These are phyloP conservation scores for Pseudonectria buxi DNA, from an alignment of 2,329 filamentous ascomycete genomes.

Conservation along the genomic window DNA sequence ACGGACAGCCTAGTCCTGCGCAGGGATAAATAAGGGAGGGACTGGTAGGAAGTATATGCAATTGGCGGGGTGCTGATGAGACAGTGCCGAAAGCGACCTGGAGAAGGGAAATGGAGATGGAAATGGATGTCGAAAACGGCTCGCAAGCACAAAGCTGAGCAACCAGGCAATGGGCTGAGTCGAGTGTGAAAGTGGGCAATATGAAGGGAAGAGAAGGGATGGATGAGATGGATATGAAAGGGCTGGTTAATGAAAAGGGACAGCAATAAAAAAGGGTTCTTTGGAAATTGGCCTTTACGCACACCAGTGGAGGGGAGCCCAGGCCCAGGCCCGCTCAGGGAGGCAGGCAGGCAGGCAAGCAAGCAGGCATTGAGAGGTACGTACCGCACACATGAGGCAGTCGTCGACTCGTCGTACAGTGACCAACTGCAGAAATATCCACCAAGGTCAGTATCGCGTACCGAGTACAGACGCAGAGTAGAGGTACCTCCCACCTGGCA, in stretches of 20 bases:
- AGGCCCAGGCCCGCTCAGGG: too few relatives aligned
- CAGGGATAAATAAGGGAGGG: slow-evolving; percentile 22
- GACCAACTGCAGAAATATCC: too few relatives aligned
- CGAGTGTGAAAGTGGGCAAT: slow-evolving; percentile 11
- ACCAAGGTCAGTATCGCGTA: too few relatives aligned
- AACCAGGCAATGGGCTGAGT: slow-evolving; percentile 16
- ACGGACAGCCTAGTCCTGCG: slow-evolving; percentile 27
- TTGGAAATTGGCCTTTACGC: slow-evolving; percentile 22
- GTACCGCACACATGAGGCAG: too few relatives aligned
- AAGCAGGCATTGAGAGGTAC: too few relatives aligned
- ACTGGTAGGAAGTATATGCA: slow-evolving; percentile 31
- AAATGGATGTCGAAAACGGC: slow-evolving; percentile 22
- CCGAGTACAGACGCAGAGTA: too few relatives aligned
- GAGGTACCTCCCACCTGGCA: too few relatives aligned
- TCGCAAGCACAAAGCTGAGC: slow-evolving; percentile 10
- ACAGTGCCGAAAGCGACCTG: slow-evolving; percentile 11
- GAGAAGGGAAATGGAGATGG: too few relatives aligned
- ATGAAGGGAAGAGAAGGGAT: slow-evolving; percentile 17
- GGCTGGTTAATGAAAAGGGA: slow-evolving; percentile 21
- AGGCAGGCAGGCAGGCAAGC: too few relatives aligned
- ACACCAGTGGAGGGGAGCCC: slow-evolving; percentile 12
- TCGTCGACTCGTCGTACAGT: too few relatives aligned
- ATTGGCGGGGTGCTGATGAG: slow-evolving; percentile 26
- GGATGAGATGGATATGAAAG: slow-evolving; percentile 6
- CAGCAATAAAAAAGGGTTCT: slow-evolving; percentile 24